These are phyloP conservation scores for Angomonas desouzai DNA, from an alignment of 208 protist genomes.

Conservation along the genomic window DNA sequence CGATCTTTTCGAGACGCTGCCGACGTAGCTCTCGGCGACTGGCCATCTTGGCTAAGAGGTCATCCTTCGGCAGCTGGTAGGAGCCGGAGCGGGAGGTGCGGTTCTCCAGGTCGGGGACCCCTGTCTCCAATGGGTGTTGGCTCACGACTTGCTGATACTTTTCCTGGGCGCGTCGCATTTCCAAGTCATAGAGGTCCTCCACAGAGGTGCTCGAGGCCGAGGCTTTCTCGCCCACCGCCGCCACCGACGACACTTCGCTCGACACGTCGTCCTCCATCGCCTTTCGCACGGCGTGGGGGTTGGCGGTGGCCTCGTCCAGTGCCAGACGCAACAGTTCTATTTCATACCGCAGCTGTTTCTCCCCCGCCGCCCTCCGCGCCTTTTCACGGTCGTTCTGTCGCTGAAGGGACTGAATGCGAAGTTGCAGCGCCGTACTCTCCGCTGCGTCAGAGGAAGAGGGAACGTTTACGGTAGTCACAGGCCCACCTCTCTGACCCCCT, in stretches of 20 bases:
- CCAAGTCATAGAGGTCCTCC: background rate
- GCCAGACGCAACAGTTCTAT: conserved; percentile 28
- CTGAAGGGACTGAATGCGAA: conserved; percentile 43
- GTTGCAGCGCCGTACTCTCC: conserved; percentile 19
- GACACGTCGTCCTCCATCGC: background rate
- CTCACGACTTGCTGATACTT: conserved; percentile 8
- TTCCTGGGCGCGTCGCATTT: background rate
- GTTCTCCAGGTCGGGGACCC: background rate
- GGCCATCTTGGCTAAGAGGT: conserved; percentile 19
- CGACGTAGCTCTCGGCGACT: conserved; percentile 31
- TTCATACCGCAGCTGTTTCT: conserved; percentile 27
- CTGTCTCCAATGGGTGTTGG: background rate
- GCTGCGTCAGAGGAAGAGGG: background rate
- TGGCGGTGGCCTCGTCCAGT: conserved; percentile 16
- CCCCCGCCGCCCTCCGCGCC: conserved; percentile 21
- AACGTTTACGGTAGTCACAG: conserved; percentile 3
- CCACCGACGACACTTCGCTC: background rate
- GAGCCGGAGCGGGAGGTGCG: background rate
- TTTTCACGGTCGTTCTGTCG: conserved; percentile 36
- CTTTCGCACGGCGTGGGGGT: background rate
- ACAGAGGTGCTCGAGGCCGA: background rate
- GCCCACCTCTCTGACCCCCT: background rate
- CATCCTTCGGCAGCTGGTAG: conserved; percentile 15
- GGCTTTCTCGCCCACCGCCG: background rate
- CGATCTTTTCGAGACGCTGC: conserved; percentile 30